A percentile compares a stretch with the other conserved stretches of the same genome.
phyloP scores from a whole-genome alignment of 2,329 filamentous ascomycete species.

The Aspergillus sp. region DNA sequence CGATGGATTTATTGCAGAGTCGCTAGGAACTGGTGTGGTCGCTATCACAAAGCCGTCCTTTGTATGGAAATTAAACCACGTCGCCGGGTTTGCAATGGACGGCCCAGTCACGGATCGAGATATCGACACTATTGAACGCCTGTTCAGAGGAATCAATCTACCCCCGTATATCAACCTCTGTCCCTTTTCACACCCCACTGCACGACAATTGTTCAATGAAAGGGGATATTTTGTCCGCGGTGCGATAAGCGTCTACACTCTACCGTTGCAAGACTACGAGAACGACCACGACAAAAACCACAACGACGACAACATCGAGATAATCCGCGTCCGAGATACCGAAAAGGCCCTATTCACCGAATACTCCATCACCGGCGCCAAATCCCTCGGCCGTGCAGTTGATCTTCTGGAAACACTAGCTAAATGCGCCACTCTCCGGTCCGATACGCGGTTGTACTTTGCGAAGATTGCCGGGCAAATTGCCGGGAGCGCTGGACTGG shows the following conservation, averaged over 20 bases:
- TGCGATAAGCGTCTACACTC: not conserved
- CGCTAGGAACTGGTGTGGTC: slow-evolving; percentile 5
- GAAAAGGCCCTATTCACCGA: not conserved
- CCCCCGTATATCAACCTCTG: not conserved
- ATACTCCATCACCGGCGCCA: not conserved
- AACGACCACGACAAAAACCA: no score
- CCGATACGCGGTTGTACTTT: slow-evolving; percentile 17
- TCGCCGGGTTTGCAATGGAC: slow-evolving; percentile 19
- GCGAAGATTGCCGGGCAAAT: slow-evolving; percentile 7
- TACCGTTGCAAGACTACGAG: not conserved
- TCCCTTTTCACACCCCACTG: not conserved
- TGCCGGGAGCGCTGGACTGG: slow-evolving; percentile 8
- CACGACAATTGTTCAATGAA: not conserved
- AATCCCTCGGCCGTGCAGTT: not conserved
- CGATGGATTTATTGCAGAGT: not conserved
- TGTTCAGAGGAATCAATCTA: not conserved
- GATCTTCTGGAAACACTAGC: not conserved
- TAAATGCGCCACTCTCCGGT: not conserved
- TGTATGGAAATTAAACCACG: slow-evolving; percentile 16
- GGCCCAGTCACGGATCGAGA: slow-evolving; percentile 14
- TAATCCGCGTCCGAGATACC: not conserved
- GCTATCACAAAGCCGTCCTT: slow-evolving; percentile 15
- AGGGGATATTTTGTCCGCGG: not conserved
- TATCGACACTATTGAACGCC: slow-evolving; percentile 8
- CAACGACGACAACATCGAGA: not conserved